phyloP scores from a whole-genome alignment of 805 yeast genomes.

The Jamesozyma piceae region DNA sequence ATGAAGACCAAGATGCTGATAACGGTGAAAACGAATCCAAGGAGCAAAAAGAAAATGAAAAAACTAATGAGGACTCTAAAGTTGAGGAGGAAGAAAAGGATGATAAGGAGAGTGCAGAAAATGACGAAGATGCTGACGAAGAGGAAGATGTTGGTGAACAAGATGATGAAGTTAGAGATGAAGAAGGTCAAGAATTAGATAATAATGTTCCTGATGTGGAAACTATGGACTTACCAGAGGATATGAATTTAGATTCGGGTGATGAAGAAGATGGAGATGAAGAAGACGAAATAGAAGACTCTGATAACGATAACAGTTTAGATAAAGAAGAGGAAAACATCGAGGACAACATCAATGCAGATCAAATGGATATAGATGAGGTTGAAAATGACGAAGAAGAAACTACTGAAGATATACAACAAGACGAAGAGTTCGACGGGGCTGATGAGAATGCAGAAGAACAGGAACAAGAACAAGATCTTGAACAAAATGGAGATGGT shows the following conservation, averaged over 20 bases:
- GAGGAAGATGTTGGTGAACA: constrained; percentile 74
- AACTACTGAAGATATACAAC: constrained; percentile 26
- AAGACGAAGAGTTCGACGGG: constrained; percentile 25
- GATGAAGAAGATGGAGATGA: constrained; percentile 48
- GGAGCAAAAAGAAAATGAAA: constrained; percentile 30
- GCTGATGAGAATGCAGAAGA: constrained; percentile 30
- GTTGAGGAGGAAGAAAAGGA: constrained; percentile 31
- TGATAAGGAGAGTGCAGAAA: constrained; percentile 35
- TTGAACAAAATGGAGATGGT: constrained; percentile 32
- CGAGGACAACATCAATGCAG: constrained; percentile 31
- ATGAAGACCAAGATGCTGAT: constrained; percentile 30
- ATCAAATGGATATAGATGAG: constrained; percentile 22
- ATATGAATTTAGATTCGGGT: constrained; percentile 78
- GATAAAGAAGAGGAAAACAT: constrained; percentile 62
- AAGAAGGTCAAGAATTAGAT: constrained; percentile 61
- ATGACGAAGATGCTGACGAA: constrained; percentile 44
- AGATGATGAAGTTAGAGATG: constrained; percentile 65
- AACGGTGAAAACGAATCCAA: constrained; percentile 14
- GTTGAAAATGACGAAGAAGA: constrained; percentile 28
- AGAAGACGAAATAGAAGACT: constrained; percentile 33
- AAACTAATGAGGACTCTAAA: constrained; percentile 31
- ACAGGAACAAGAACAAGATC: constrained; percentile 31
- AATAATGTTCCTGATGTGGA: constrained; percentile 75
- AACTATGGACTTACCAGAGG: constrained; percentile 84
- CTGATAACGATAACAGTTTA: constrained; percentile 30